A percentile compares a stretch with the other conserved stretches of the same genome.
Conservation (phyloP, 192 early-diverging fungal species). For the Geranomyces michiganensis region DNA sequence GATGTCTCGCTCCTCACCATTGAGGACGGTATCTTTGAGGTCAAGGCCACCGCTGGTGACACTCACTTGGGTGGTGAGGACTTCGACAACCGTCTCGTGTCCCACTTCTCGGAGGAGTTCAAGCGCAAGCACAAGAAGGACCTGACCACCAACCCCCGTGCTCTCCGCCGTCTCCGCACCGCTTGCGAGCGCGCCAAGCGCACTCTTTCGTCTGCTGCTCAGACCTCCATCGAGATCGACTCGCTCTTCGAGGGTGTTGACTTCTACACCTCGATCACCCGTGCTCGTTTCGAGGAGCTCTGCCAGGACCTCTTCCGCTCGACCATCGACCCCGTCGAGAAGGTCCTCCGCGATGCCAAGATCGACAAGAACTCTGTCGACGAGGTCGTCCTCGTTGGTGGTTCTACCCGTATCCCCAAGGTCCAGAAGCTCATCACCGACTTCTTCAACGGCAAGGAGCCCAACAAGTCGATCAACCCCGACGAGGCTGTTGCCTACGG, state of each 20-base stretch:
- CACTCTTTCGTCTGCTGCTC: conserved; percentile 89
- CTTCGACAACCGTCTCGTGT: conserved; percentile 98
- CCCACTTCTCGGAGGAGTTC: conserved; percentile 94
- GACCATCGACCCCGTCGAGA: conserved; percentile 95
- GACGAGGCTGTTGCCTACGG: conserved; percentile 99
- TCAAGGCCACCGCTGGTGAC: conserved; percentile 98
- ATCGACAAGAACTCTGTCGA: conserved; percentile 87
- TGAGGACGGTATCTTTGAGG: conserved; percentile 97
- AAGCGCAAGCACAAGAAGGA: conserved; percentile 99
- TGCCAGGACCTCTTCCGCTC: conserved; percentile 95
- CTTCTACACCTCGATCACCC: conserved; percentile 98
- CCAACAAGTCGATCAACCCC: conserved; percentile 98
- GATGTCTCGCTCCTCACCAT: conserved; percentile 97
- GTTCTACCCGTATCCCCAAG: conserved; percentile 99
- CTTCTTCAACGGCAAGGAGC: conserved; percentile 99
- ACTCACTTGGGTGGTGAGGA: conserved; percentile 99
- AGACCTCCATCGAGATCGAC: conserved; percentile 95
- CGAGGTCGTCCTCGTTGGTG: conserved; percentile 97
- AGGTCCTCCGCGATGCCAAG: conserved; percentile 95
- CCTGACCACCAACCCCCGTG: conserved; percentile 84
- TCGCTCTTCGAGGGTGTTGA: conserved; percentile 97
- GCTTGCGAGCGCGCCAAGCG: conserved; percentile 98
- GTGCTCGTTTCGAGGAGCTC: conserved; percentile 99
- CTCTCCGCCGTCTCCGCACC: conserved; percentile 95
- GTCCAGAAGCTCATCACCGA: conserved; percentile 97